Percentiles rank a stretch among this genome's conserved stretches.
phyloP scores from a whole-genome alignment of 2,329 filamentous ascomycete genomes.

The Colletotrichum simmondsii region DNA sequence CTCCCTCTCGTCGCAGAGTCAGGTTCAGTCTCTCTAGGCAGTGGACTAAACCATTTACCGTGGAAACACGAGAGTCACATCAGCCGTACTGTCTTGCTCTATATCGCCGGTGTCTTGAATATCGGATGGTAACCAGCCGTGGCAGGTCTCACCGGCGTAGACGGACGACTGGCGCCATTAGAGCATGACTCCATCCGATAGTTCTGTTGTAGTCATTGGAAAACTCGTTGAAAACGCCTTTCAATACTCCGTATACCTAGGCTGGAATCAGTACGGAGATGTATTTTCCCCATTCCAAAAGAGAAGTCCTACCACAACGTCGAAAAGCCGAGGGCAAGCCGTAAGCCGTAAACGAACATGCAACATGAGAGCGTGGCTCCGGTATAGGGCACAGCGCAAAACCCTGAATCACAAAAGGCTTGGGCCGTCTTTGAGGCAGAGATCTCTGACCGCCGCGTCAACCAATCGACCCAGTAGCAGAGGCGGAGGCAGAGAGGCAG shows the following conservation, averaged over 20 bases:
- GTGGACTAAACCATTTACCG: conserved; percentile 16
- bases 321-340: neutral
- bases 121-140: conserved; percentile 15
- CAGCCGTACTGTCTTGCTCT: conserved; percentile 9
- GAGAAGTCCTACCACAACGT: neutral
- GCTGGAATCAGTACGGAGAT: neutral
- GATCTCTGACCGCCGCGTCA: neutral
- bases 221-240: neutral
- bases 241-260: neutral
- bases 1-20: conserved; percentile 15
- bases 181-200: neutral
- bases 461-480: neutral
- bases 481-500: conserved; percentile 7
- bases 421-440: conserved; percentile 13
- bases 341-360: conserved; percentile 1
- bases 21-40: neutral
- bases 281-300: neutral
- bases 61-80: neutral
- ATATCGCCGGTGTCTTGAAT: conserved; percentile 14
- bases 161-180: neutral
- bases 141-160: conserved; percentile 6
- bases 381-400: conserved; percentile 1
- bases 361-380: conserved; percentile 9
- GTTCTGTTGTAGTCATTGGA: neutral
- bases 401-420: conserved; percentile 2